Evolutionary conservation across 495 filamentous ascomycete genomes (phyloP), one percentile per base, ranked within the genome.

Genomic region (Talaromyces stipitatus): DNA sequence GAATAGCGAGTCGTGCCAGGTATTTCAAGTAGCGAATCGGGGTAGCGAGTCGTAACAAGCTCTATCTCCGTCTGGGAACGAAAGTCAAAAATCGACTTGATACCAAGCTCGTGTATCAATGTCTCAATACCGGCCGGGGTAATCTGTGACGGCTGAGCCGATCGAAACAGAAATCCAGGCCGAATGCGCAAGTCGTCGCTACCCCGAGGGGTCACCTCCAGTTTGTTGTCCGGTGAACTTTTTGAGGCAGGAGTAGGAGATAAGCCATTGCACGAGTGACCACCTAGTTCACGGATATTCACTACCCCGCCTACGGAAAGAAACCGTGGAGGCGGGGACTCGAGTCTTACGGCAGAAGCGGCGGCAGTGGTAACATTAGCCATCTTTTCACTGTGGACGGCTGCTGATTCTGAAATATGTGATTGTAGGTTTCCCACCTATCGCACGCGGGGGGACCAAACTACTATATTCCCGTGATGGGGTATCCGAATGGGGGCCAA

Each of bases 221-320:
- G 10, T 26, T n/a, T 20, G 5, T 23, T 48, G 45, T 48, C 45
- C 24, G 45, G 45, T 24, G 24, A 48, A 11, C 20, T 20, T 6
- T 48, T 48, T 48, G 45, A 48, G 20, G 45, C 16, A 41, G 32
- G 32, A 36, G 32, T 20, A 50, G 57, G 41, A n/a, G 63, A 4
- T 28, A 18, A 5, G 18, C n/a, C 5, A 27, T 2, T n/a, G 50
- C 61, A 57, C n/a, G 75, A 68, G 60, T 81, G 80, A 18, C 78
- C 81, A 55, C 82, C 82, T 1, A 83, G 62, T 53, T 85, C 82
- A 48, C 85, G 76, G 61, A 88, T 76, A 62, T 88, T 87, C 55
- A 67, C 66, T 48, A 86, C 69, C 0, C 81, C 80, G 0, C 72
- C 68, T 27, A 83, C 67, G 12, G 61, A 30, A 54, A 80, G 61